phyloP scores from a whole-genome alignment of 441 rosid species.

The Mallotus repandus region DNA sequence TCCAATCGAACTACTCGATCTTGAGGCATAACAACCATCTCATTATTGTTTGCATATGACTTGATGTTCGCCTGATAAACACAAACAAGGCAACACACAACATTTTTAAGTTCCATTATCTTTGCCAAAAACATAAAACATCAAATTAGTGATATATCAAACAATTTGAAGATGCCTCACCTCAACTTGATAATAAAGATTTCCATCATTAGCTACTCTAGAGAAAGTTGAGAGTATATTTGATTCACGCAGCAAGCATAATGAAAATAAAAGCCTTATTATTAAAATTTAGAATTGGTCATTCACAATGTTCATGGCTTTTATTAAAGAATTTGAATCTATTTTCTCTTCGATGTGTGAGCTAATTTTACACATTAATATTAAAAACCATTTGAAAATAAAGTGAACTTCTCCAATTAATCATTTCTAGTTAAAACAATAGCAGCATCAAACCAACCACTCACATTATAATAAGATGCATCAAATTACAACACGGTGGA shows the following conservation, averaged over 20 bases:
- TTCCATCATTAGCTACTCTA: conserved; percentile 85
- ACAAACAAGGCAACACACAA: neutral
- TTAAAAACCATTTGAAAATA: neutral
- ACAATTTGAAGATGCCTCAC: conserved; percentile 31
- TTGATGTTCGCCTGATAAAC: conserved; percentile 76
- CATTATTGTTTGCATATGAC: conserved; percentile 86
- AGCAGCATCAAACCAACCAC: neutral
- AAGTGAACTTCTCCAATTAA: neutral
- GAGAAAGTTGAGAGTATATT: conserved; percentile 70
- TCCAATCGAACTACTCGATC: conserved; percentile 63
- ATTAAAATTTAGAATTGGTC: neutral
- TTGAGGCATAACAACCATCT: conserved; percentile 88
- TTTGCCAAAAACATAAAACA: neutral
- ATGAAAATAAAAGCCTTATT: neutral
- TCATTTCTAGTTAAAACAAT: neutral
- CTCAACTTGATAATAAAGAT: conserved; percentile 86
- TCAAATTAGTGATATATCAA: neutral
- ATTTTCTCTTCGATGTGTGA: neutral
- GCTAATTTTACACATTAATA: neutral
- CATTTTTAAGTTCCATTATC: neutral
- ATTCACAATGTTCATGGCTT: neutral
- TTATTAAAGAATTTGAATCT: neutral
- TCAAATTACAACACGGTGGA: neutral
- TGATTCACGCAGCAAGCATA: conserved; percentile 46
- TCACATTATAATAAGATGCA: neutral